Evolutionary conservation across 2,329 filamentous ascomycete genomes (phyloP), one percentile per base, ranked within the genome.

Genomic region (Apiospora marii): DNA sequence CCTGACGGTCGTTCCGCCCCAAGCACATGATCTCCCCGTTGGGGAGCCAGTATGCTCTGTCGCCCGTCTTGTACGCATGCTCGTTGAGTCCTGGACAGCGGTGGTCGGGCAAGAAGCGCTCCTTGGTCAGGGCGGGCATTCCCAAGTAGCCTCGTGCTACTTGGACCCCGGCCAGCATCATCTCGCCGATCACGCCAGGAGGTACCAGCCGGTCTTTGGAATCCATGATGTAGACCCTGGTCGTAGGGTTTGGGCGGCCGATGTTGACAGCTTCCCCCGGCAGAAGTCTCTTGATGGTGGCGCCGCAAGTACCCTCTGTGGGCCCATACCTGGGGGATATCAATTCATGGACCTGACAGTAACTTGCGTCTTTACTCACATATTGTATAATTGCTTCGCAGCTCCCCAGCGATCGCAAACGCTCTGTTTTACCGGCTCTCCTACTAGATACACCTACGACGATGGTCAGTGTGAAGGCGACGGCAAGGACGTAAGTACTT

Each of bases 101-200:
- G 34, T 83, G 74, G 71, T 85, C 82, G 0, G 75, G 74, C 4
- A 81, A 48, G 72, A 85, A 85, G 13, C 76, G 68, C 3, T 76
- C 71, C 0, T 34, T 71, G 3, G 79, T 82, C 68, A 74, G 64
- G 8, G 81, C 75, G 0, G 79, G 76, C n/a, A 70, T 43, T 41
- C 77, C 77, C 19, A 85, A 72, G 74, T 87, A 87, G 3, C 85
- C 84, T 3, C 41, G 61, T 0, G 83, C 72, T 1, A 87, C 81
- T 72, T 87, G 85, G 0, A 85, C 77, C 4, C 85, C 85, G 1
- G 84, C 81, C 2, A 85, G 74, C 70, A 80, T 84, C 6, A 87
- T 81, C 72, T 86, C 81, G 0, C 85, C 85, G 30, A 83, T 76
- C 0, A 79, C 78, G 0, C 84, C 84, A 0, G 72, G 76, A 5